Percentiles rank a stretch among this genome's conserved stretches.
These are phyloP conservation scores for Blastocystis sp. DNA, from an alignment of 352 stramenopile species.

Conservation along the genomic window DNA sequence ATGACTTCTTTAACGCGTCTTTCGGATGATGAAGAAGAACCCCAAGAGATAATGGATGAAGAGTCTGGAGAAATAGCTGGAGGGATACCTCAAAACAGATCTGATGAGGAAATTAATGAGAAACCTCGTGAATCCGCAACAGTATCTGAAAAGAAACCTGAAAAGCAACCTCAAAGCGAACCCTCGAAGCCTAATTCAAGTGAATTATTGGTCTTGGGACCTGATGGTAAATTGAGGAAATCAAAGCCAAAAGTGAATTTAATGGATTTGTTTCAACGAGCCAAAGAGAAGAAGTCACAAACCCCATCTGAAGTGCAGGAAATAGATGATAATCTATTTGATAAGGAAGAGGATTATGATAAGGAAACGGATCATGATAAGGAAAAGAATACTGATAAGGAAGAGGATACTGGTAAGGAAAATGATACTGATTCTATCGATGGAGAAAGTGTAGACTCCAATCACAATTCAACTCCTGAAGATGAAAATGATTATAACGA, in stretches of 20 bases:
- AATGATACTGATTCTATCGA: not conserved
- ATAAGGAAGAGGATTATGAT: not conserved
- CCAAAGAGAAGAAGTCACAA: slow-evolving; percentile 7
- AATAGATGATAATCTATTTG: not conserved
- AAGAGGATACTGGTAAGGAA: no score
- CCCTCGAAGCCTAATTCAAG: not conserved
- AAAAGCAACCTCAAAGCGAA: no score
- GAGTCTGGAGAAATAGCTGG: not conserved
- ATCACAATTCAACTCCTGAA: not conserved
- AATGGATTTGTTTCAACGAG: not conserved
- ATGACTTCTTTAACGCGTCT: not conserved
- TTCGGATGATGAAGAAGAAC: slow-evolving; percentile 1
- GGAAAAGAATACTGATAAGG: no score
- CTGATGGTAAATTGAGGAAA: slow-evolving; percentile 2
- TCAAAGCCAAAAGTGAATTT: not conserved
- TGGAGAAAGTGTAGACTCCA: not conserved
- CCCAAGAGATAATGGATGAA: no score
- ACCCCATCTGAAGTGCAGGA: not conserved
- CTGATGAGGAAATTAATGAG: no score
- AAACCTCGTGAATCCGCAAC: no score
- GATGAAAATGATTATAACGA: slow-evolving; percentile 54
- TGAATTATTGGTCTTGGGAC: not conserved
- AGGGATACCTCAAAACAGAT: no score
- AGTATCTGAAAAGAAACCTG: no score
- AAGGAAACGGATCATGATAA: no score